Evolutionary conservation across 108 stramenopile species (phyloP).

Genomic region (Seminavis robusta): DNA sequence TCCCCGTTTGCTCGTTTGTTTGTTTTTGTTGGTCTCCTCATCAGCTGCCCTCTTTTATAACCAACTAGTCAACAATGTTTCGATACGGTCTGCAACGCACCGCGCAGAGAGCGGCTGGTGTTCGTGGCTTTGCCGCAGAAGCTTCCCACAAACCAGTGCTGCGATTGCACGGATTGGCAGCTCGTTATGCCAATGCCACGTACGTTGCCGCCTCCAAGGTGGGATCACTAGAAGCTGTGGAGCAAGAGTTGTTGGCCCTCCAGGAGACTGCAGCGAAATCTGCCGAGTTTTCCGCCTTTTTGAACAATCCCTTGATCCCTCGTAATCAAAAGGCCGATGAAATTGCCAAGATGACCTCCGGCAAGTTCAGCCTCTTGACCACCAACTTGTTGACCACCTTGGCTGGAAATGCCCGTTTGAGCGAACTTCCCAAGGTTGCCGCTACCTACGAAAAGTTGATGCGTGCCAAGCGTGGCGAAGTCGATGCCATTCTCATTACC

Average conservation of each 20-base stretch:
- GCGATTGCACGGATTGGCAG: constrained; percentile 87
- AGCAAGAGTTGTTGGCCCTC: constrained; percentile 81
- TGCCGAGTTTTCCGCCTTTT: constrained; percentile 62
- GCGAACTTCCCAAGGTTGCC: constrained; percentile 71
- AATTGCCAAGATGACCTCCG: constrained; percentile 55
- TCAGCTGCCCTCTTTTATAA: too few species aligned
- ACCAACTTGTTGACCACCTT: constrained; percentile 89
- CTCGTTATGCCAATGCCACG: constrained; percentile 95
- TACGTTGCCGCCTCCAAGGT: constrained; percentile 91
- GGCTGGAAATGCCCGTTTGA: constrained; percentile 91
- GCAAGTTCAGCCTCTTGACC: constrained; percentile 69
- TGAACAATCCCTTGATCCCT: constrained; percentile 87
- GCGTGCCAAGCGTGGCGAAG: constrained; percentile 94
- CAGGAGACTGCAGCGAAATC: constrained; percentile 51
- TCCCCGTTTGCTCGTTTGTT: too few species aligned
- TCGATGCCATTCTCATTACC: constrained; percentile 91
- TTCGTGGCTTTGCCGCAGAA: constrained; percentile 31
- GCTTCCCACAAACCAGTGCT: constrained; percentile 79
- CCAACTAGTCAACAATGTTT: too few species aligned
- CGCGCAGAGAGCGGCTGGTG: constrained; percentile 14
- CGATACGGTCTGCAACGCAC: background rate
- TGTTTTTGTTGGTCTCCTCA: too few species aligned
- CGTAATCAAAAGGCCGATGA: constrained; percentile 70
- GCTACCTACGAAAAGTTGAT: constrained; percentile 73
- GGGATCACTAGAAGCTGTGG: constrained; percentile 76